Base-by-base conservation (phyloP, 164 flowering plant species). In the Liriodendron chinense region DNA sequence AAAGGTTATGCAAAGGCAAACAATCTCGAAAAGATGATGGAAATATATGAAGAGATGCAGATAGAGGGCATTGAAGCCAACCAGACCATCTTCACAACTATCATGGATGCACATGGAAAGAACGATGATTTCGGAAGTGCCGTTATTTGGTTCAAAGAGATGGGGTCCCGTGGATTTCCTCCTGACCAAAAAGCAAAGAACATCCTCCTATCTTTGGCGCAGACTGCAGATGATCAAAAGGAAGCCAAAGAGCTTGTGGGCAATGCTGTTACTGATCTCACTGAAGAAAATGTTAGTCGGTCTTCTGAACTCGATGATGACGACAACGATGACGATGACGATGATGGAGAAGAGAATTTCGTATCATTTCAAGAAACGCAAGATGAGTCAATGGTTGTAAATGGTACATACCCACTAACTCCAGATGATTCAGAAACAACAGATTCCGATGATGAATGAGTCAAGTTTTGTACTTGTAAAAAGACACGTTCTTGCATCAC, bases 161-260 rank as follows among this genome's bases (percentile, higher is more conserved):
- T 96, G 94, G 91, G 79, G 74, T 71, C 87, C 5, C 65, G 74
- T 72, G 94, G 97, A 65, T 65, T 85, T 70, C 78, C 84, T 21
- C 97, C 98, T 10, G 98, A 96, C 79, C 87, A 88, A 84, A 96
- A 94, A 83, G 95, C 99, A 1, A 92, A 94, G 84, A 94, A 94
- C 66, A 82, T 94, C 49, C 93, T 96, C 68, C 72, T 94, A 62
- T 90, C 95, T 61, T 75, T 92, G 80, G 97, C 94, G 14, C 85
- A 86, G 82, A 89, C 93, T 70, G 77, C 73, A 0, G 96, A 91
- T 76, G 96, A 96, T 77, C 77, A 70, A 48, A 67, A 61, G 70
- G 95, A 92, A 87, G 98, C 96, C 71, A 79, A 84, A 9, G 75
- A 78, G 73, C 87, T 96, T 68, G 85, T 82, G 9, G 93, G 92